Conservation (phyloP, 2,329 filamentous ascomycete genomes). For the Kalaharituber pfeilii region DNA sequence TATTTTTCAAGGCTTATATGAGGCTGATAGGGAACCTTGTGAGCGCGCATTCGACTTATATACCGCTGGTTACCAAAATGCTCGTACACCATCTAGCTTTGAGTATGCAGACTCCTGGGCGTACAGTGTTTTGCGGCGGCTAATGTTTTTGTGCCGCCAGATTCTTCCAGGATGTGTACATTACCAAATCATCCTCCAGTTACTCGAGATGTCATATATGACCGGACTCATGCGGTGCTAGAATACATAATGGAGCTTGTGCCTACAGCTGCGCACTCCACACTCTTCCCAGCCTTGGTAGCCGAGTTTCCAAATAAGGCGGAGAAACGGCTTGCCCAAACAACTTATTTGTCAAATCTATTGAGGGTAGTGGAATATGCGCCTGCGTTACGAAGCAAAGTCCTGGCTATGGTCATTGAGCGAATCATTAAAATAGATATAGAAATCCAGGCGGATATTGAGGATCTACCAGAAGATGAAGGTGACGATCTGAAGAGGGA, state of each 20-base stretch:
- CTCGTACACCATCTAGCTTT: slow-evolving; percentile 60
- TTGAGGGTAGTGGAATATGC: slow-evolving; percentile 60
- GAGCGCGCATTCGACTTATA: slow-evolving; percentile 65
- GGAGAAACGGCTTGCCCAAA: slow-evolving; percentile 60
- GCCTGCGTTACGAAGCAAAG: slow-evolving; percentile 58
- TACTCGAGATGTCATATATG: slow-evolving; percentile 45
- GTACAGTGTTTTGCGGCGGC: slow-evolving; percentile 25
- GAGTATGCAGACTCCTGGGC: slow-evolving; percentile 28
- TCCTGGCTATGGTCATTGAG: slow-evolving; percentile 68
- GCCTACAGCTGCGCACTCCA: slow-evolving; percentile 56
- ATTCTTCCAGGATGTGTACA: slow-evolving; percentile 22
- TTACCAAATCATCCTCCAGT: slow-evolving; percentile 40
- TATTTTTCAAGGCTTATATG: slow-evolving; percentile 49
- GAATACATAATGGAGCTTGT: slow-evolving; percentile 63
- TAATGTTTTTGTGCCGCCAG: slow-evolving; percentile 32
- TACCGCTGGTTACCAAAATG: slow-evolving; percentile 57
- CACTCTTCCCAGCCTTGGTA: slow-evolving; percentile 35
- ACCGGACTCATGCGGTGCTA: slow-evolving; percentile 58
- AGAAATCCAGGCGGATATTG: slow-evolving; percentile 81
- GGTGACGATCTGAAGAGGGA: slow-evolving; percentile 45
- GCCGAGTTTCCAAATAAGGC: slow-evolving; percentile 58
- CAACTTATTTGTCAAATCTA: slow-evolving; percentile 76
- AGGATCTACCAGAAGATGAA: slow-evolving; percentile 61
- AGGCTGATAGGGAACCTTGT: slow-evolving; percentile 55
- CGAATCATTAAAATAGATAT: slow-evolving; percentile 87